Percentiles rank a stretch among this genome's conserved stretches.
These are phyloP conservation scores for Neostapfia colusana DNA, from an alignment of 176 grass and related monocot genomes.

Conservation along the genomic window DNA sequence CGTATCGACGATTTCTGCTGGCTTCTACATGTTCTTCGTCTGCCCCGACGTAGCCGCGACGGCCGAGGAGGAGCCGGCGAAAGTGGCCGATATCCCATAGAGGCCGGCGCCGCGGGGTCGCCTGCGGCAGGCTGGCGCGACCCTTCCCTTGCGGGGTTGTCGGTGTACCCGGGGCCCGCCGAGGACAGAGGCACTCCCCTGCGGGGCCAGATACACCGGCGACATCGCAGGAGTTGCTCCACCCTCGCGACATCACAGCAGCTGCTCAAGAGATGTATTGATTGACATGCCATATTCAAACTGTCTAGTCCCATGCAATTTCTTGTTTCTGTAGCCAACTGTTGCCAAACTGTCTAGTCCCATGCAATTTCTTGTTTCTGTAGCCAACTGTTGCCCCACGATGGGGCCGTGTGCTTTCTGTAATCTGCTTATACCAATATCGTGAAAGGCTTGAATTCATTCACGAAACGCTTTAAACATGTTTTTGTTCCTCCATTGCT, in stretches of 20 bases:
- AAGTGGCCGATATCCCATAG: background rate
- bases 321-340: background rate
- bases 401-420: background rate
- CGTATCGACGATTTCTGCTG: background rate
- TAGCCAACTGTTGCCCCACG: background rate
- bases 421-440: background rate
- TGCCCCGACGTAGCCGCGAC: background rate
- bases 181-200: background rate
- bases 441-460: background rate
- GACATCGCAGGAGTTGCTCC: background rate
- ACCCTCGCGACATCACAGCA: background rate
- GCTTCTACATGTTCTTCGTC: slow-evolving; percentile 52
- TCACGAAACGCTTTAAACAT: background rate
- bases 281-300: background rate
- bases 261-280: background rate
- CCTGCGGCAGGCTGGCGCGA: too few species aligned
- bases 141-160: background rate
- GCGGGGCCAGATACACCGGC: background rate
- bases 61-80: background rate
- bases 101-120: background rate
- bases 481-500: background rate
- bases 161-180: background rate
- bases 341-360: too few species aligned
- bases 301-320: background rate
- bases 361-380: background rate